Evolutionary conservation across 768 basidiomycete genomes (phyloP).

Genomic region (Kwoniella botswanensis): DNA sequence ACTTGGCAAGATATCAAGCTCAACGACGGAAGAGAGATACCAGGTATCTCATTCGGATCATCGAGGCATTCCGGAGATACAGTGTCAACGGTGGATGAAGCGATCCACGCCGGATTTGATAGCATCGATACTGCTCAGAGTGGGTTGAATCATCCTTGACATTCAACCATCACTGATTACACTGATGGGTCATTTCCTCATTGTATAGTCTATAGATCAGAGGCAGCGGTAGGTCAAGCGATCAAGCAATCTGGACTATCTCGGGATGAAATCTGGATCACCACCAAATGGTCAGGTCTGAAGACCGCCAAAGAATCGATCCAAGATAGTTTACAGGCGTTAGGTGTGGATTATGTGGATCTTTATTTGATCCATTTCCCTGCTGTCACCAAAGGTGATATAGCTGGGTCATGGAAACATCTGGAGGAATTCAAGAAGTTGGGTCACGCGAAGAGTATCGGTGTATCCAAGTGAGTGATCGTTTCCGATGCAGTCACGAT

Average conservation of each 20-base stretch:
- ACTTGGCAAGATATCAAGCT: conserved; percentile 37
- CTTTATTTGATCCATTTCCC: conserved; percentile 42
- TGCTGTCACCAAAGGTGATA: conserved; percentile 28
- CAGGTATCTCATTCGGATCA: conserved; percentile 48
- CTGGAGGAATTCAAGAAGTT: conserved; percentile 36
- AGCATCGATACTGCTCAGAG: conserved; percentile 53
- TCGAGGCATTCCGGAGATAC: conserved; percentile 20
- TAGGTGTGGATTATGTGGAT: conserved; percentile 39
- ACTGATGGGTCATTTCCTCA: neutral
- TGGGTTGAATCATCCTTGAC: conserved; percentile 6
- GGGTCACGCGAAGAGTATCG: conserved; percentile 39
- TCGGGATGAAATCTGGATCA: conserved; percentile 43
- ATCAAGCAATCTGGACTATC: conserved; percentile 36
- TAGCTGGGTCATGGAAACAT: conserved; percentile 37
- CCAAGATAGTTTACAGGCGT: conserved; percentile 33
- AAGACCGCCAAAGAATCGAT: conserved; percentile 15
- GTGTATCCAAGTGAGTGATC: conserved; percentile 40
- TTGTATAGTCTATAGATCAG: conserved; percentile 44
- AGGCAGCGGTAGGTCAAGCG: conserved; percentile 42
- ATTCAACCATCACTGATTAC: neutral
- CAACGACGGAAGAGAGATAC: conserved; percentile 48
- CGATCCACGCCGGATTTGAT: conserved; percentile 50
- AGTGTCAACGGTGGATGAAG: conserved; percentile 37
- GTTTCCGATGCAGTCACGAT: no score
- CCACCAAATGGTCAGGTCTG: conserved; percentile 44